Evolutionary conservation across 352 stramenopile species (phyloP).

Genomic region (Phytophthora pluvialis): DNA sequence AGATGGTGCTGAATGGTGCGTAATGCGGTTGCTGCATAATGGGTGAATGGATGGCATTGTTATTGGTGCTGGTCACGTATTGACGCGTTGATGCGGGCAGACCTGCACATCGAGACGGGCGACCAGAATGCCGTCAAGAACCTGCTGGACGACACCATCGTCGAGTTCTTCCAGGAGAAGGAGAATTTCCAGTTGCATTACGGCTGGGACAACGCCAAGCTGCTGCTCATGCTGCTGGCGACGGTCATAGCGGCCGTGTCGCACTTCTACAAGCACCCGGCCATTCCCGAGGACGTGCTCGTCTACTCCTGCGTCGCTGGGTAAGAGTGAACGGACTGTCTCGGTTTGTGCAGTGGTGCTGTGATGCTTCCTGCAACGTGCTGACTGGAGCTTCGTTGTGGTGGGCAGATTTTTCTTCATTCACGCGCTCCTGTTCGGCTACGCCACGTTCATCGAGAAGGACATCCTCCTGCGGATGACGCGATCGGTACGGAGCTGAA

Average conservation of each 20-base stretch:
- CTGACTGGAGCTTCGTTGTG: not conserved
- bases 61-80: not conserved
- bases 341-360: not conserved
- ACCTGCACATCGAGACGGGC: slow-evolving; percentile 76
- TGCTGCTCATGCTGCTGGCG: slow-evolving; percentile 79
- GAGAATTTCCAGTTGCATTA: slow-evolving; percentile 69
- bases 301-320: slow-evolving; percentile 72
- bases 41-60: not conserved
- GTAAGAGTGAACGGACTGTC: slow-evolving; percentile 38
- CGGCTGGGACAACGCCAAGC: slow-evolving; percentile 85
- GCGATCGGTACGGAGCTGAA: slow-evolving; percentile 52
- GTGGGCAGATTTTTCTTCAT: slow-evolving; percentile 79
- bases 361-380: not conserved
- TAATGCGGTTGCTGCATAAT: not conserved
- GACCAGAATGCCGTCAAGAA: slow-evolving; percentile 90
- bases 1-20: slow-evolving; percentile 75
- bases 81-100: slow-evolving; percentile 17
- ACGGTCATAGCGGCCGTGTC: slow-evolving; percentile 63
- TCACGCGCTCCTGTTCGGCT: slow-evolving; percentile 74
- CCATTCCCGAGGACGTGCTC: slow-evolving; percentile 67
- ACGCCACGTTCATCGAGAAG: slow-evolving; percentile 77
- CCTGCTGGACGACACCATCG: slow-evolving; percentile 82
- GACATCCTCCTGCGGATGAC: slow-evolving; percentile 78
- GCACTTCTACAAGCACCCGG: slow-evolving; percentile 72
- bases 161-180: slow-evolving; percentile 75